Evolutionary conservation across 768 basidiomycete genomes (phyloP), one percentile per base, ranked within the genome.

Genomic region (Rhizopogon salebrosus): DNA sequence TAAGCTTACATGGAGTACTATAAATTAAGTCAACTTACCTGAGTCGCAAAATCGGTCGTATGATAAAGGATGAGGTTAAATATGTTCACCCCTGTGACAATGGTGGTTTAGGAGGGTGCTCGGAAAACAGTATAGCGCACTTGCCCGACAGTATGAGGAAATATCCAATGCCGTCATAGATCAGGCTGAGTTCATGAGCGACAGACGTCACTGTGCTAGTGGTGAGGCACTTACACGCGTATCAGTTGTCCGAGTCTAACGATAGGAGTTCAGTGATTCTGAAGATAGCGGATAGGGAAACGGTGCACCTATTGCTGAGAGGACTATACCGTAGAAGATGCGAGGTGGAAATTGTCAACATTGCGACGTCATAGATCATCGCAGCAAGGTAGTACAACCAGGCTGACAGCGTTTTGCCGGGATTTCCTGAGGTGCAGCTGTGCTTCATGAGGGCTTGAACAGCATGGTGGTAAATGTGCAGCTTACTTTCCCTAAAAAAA

Each of bases 121-220:
- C 16, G 35, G 26, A 22, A 9, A 6, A 9, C 22, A 29, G 27
- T 14, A 16, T 18, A 43, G 14, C 8, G 20, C 34, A 34, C 63
- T 20, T 57, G 79, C 80, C 71, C 23, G 83, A 81, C 40, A 87
- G 65, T 4, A 71, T 71, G 26, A 83, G 57, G 53, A 86, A 81
- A 62, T 84, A 87, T 20, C 79, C 76, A 23, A 87, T 65, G 24
- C 85, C 85, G 57, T 88, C 84, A 51, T 80, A 82, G 3, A 88
- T 68, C 80, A 87, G 81, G 68, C 83, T 87, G 56, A 4, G 16
- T n/a, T 58, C 10, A 24, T 24, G 24, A 39, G 14, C 18, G 8
- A 20, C 22, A 8, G 36, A 27, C 11, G 39, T 68, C 2, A 31
- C 38, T 31, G 38, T 46, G 27, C 45, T 36, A 20, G 18, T 10